These are phyloP conservation scores for Laetiporus sulphureus DNA, from an alignment of 1,284 basidiomycete species.

Conservation along the genomic window DNA sequence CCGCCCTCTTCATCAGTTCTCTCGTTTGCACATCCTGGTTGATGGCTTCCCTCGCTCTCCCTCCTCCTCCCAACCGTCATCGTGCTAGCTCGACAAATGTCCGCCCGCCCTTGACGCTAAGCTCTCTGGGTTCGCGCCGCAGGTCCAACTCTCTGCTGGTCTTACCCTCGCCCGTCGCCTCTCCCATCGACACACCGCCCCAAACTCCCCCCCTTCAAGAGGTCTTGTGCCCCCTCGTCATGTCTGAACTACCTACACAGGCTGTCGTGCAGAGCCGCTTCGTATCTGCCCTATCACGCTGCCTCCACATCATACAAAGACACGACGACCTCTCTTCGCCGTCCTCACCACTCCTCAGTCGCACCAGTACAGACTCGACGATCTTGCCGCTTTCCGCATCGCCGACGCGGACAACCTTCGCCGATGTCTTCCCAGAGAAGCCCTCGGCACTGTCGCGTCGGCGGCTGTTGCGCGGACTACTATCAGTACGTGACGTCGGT, in stretches of 20 bases:
- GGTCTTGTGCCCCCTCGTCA: too few relatives aligned
- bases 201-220: conserved; percentile 18
- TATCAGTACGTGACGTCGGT: conserved; percentile 38
- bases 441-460: conserved; percentile 21
- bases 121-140: conserved; percentile 45
- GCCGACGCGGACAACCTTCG: conserved; percentile 46
- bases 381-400: conserved; percentile 68
- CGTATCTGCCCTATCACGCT: conserved; percentile 37
- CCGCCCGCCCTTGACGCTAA: conserved; percentile 44
- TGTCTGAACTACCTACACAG: too few relatives aligned
- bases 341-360: conserved; percentile 38
- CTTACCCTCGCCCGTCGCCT: conserved; percentile 23
- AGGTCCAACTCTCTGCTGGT: conserved; percentile 35
- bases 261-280: too few relatives aligned
- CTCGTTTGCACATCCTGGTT: conserved; percentile 13
- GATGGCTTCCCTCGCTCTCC: conserved; percentile 26
- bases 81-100: conserved; percentile 59
- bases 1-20: conserved; percentile 10
- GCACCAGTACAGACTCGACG: conserved; percentile 43
- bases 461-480: conserved; percentile 34
- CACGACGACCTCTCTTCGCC: conserved; percentile 21
- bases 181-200: conserved; percentile 20
- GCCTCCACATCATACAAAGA: conserved; percentile 34
- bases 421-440: conserved; percentile 38
- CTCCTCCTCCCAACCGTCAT: conserved; percentile 36